phyloP scores from a whole-genome alignment of 768 basidiomycete genomes.

The Lactifluus pinguis region DNA sequence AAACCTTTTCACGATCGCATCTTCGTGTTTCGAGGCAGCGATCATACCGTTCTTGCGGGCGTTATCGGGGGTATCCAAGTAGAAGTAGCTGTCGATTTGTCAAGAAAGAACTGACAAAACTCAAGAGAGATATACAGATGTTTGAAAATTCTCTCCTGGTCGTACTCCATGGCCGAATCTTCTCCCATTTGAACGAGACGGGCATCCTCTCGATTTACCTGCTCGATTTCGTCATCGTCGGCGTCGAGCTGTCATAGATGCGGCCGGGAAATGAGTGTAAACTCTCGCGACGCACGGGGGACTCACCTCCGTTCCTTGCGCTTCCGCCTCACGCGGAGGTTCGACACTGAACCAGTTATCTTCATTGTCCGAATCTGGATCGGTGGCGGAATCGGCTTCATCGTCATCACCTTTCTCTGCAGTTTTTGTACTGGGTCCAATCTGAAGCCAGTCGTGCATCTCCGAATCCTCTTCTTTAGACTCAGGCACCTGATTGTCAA shows the following conservation, averaged over 20 bases:
- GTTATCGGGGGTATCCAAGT: conserved; percentile 75
- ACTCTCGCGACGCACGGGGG: neutral
- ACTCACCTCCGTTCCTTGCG: conserved; percentile 5
- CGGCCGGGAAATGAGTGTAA: neutral
- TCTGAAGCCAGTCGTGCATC: conserved; percentile 19
- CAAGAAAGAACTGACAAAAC: neutral
- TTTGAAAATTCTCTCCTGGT: conserved; percentile 67
- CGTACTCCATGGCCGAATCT: conserved; percentile 64
- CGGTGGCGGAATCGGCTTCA: conserved; percentile 41
- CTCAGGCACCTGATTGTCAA: neutral
- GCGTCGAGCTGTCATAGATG: neutral
- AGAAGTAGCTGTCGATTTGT: conserved; percentile 55
- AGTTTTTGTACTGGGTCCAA: conserved; percentile 25
- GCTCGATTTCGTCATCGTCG: conserved; percentile 1
- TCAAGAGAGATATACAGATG: conserved; percentile 50
- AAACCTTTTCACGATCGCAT: conserved; percentile 46
- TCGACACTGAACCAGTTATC: conserved; percentile 35
- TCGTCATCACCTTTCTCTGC: conserved; percentile 28
- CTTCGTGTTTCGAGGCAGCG: conserved; percentile 44
- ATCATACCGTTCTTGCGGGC: conserved; percentile 56
- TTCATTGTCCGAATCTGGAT: conserved; percentile 61
- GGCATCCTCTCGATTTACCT: neutral
- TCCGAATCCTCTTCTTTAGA: conserved; percentile 29
- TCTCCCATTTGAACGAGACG: conserved; percentile 53
- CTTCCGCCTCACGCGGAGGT: conserved; percentile 5